phyloP scores from a whole-genome alignment of 2,329 filamentous ascomycete species.

The Coniella lustricola region DNA sequence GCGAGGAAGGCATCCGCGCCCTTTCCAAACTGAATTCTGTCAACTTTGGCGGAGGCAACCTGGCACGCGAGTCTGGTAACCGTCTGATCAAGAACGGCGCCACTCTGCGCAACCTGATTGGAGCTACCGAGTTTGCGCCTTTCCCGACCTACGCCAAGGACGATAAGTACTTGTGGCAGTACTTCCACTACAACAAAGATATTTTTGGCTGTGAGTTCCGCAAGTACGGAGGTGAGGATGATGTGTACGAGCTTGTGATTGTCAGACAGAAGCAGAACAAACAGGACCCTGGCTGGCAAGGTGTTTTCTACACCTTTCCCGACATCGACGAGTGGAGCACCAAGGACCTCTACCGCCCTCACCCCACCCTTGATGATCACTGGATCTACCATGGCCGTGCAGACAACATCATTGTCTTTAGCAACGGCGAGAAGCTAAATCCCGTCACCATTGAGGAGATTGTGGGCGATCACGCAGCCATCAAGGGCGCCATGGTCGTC shows the following conservation, averaged over 20 bases:
- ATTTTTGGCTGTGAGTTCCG: conserved; percentile 36
- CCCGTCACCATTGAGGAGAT: conserved; percentile 22
- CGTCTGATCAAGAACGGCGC: conserved; percentile 30
- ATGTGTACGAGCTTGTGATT: conserved; percentile 32
- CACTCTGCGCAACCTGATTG: conserved; percentile 29
- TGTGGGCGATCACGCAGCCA: background rate
- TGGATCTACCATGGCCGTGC: conserved; percentile 21
- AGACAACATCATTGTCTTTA: conserved; percentile 27
- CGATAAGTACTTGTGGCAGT: conserved; percentile 33
- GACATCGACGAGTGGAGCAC: conserved; percentile 25
- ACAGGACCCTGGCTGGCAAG: conserved; percentile 19
- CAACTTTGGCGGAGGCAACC: conserved; percentile 25
- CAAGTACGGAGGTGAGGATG: conserved; percentile 23
- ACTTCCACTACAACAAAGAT: conserved; percentile 35
- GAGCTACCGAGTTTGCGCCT: conserved; percentile 33
- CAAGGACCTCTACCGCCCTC: conserved; percentile 27
- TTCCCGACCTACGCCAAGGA: conserved; percentile 25
- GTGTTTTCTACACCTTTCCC: conserved; percentile 26
- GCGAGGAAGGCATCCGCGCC: conserved; percentile 22
- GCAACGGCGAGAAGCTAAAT: conserved; percentile 27
- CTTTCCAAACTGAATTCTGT: conserved; percentile 29
- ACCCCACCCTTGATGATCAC: conserved; percentile 20
- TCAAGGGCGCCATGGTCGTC: conserved; percentile 2
- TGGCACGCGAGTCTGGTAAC: conserved; percentile 31
- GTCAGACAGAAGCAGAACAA: conserved; percentile 32